Evolutionary conservation across 768 basidiomycete genomes (phyloP).

Genomic region (Punctularia strigosozonata): DNA sequence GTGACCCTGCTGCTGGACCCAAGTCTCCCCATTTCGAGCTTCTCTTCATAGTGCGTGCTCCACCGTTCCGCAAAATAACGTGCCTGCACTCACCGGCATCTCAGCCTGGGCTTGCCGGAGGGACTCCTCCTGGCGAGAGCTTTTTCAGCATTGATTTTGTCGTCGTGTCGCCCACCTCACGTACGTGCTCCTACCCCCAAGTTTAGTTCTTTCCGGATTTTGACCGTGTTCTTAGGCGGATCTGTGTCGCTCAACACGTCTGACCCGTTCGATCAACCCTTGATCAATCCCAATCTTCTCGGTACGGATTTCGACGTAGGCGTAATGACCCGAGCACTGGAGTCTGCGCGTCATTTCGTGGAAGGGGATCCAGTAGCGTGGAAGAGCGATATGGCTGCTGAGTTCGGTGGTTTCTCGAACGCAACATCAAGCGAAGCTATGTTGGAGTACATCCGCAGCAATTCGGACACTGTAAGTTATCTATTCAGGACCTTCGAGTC

Average conservation of each 20-base stretch:
- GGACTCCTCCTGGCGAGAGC: no score
- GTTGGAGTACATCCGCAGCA: constrained; percentile 1
- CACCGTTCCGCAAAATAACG: no score
- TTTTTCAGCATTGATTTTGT: neutral
- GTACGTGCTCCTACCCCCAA: neutral
- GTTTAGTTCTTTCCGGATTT: neutral
- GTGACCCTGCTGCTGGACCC: no score
- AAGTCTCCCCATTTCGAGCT: no score
- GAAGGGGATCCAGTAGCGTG: constrained; percentile 5
- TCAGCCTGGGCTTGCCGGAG: no score
- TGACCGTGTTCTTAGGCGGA: constrained; percentile 6
- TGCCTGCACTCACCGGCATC: no score
- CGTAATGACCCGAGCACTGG: constrained; percentile 11
- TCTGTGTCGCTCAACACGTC: constrained; percentile 8
- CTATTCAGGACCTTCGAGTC: constrained; percentile 18
- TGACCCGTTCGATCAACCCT: constrained; percentile 10
- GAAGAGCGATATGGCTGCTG: constrained; percentile 3
- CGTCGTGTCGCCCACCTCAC: constrained; percentile 3
- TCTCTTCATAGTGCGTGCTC: no score
- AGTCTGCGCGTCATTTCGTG: constrained; percentile 1
- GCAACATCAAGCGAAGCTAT: constrained; percentile 5
- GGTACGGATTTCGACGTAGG: constrained; percentile 13
- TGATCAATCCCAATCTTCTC: constrained; percentile 12
- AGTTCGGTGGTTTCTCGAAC: constrained; percentile 2
- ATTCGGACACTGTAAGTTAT: constrained; percentile 2